Conservation (phyloP, 2,329 filamentous ascomycete genomes). For the Aurifilum marmelostoma region DNA sequence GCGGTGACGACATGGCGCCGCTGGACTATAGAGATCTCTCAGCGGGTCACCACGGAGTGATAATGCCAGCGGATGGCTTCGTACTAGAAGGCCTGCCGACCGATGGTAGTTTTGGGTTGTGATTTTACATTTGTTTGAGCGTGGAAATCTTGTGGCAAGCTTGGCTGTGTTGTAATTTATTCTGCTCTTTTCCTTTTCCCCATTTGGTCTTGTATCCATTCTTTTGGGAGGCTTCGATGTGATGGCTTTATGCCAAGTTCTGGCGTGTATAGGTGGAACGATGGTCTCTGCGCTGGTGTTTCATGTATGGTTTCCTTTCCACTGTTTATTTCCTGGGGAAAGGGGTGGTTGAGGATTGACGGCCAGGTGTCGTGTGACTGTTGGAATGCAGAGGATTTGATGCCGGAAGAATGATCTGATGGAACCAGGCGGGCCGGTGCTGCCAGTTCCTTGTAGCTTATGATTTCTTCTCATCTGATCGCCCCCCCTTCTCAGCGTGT, state of each 20-base stretch:
- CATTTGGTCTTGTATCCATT: background rate
- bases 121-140: constrained; percentile 33
- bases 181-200: background rate
- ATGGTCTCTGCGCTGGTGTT: background rate
- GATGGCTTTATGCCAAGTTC: no score
- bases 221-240: background rate
- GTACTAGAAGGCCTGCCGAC: constrained; percentile 44
- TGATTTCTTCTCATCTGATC: no score
- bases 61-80: constrained; percentile 31
- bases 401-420: no score
- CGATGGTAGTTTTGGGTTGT: constrained; percentile 44
- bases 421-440: no score
- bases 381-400: background rate
- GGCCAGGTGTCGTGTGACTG: background rate
- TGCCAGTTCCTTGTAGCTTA: background rate
- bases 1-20: constrained; percentile 52
- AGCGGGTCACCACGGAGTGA: constrained; percentile 14
- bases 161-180: background rate
- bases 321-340: background rate
- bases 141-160: background rate
- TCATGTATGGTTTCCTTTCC: background rate
- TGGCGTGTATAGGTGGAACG: background rate
- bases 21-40: constrained; percentile 45
- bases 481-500: background rate
- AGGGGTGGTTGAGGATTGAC: background rate